Evolutionary conservation across 1,139 yeast genomes (phyloP).

Genomic region (Wickerhamiella infanticola): DNA sequence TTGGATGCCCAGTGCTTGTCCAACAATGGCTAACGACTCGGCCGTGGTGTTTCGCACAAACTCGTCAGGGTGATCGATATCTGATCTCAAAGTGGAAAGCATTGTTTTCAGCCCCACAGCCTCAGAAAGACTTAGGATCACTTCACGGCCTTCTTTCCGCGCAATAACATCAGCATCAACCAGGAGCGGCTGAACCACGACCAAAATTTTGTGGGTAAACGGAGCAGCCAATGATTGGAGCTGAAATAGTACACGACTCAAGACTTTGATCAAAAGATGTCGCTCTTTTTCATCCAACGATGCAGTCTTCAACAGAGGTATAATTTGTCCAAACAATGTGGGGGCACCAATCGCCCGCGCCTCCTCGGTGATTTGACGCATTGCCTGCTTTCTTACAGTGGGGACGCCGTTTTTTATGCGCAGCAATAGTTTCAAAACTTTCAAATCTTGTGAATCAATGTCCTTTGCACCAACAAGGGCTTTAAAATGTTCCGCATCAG

Average conservation of each 20-base stretch:
- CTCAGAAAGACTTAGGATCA: constrained; percentile 28
- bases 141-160: constrained; percentile 62
- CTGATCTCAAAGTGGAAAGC: constrained; percentile 65
- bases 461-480: constrained; percentile 33
- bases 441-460: neutral
- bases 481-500: constrained; percentile 61
- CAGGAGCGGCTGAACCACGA: constrained; percentile 64
- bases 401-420: constrained; percentile 25
- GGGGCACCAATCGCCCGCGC: constrained; percentile 58
- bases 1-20: constrained; percentile 62
- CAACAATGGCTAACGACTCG: constrained; percentile 71
- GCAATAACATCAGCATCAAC: constrained; percentile 66
- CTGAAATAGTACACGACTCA: constrained; percentile 52
- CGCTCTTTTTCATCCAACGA: constrained; percentile 70
- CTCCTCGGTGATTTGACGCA: constrained; percentile 50
- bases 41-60: constrained; percentile 66
- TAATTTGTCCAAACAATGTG: constrained; percentile 46
- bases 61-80: constrained; percentile 72
- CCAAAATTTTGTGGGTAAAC: constrained; percentile 53
- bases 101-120: constrained; percentile 75
- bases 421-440: constrained; percentile 1
- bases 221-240: constrained; percentile 48
- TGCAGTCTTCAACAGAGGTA: constrained; percentile 64
- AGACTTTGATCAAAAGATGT: constrained; percentile 60
- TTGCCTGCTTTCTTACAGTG: constrained; percentile 48